Conservation (phyloP, 441 rosid genomes). For the Eruca vesicaria region DNA sequence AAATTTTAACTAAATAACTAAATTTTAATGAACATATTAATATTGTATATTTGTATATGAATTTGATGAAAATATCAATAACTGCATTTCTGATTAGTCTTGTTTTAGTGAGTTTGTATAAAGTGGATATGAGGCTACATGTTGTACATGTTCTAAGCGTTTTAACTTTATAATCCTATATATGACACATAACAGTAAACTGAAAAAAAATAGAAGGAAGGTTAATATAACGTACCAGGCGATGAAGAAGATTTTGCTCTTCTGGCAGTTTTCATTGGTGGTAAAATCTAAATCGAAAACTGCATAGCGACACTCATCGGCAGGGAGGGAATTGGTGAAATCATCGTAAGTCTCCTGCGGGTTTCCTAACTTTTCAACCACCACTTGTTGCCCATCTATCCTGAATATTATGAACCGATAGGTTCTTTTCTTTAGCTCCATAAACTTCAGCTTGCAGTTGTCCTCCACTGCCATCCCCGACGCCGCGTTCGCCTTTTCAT, state of each 20-base stretch:
- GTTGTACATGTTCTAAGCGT: not conserved
- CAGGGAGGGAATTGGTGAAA: conserved; percentile 52
- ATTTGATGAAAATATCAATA: too few relatives aligned
- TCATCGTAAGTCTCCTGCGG: conserved; percentile 53
- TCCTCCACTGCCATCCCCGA: conserved; percentile 82
- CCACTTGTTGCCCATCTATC: conserved; percentile 61
- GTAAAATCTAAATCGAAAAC: conserved; percentile 64
- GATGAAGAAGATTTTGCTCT: conserved; percentile 77
- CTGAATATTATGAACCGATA: conserved; percentile 62
- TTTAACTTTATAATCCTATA: not conserved
- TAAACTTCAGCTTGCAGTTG: conserved; percentile 65
- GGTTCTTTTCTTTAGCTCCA: conserved; percentile 68
- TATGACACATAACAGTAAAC: not conserved
- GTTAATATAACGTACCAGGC: conserved; percentile 46
- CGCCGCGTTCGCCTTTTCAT: conserved; percentile 56
- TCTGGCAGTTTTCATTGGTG: conserved; percentile 71
- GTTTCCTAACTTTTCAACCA: conserved; percentile 60
- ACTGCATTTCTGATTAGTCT: not conserved
- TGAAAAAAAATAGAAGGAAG: not conserved
- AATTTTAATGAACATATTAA: not conserved
- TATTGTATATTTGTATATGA: not conserved
- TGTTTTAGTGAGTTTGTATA: not conserved
- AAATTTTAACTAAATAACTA: not conserved
- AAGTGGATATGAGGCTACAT: not conserved
- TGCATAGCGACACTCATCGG: conserved; percentile 66